phyloP scores from a whole-genome alignment of 2,329 filamentous ascomycete species.

The Xylaria sp. region DNA sequence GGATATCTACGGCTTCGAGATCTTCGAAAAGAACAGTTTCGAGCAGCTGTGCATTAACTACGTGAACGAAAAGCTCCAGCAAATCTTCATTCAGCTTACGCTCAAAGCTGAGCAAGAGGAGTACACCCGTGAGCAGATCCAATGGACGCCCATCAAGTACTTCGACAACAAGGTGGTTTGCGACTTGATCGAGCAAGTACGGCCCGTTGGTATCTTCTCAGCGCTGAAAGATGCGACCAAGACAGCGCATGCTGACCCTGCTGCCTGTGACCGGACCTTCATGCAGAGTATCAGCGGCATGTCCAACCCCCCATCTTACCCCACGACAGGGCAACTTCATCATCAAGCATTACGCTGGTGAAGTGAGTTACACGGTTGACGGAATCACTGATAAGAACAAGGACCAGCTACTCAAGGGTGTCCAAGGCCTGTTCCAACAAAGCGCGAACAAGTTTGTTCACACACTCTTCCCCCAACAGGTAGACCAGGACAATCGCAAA shows the following conservation, averaged over 20 bases:
- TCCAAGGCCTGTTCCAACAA: constrained; percentile 77
- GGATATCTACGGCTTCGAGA: constrained; percentile 99
- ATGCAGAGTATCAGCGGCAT: constrained; percentile 89
- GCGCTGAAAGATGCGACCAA: constrained; percentile 97
- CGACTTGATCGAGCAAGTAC: constrained; percentile 86
- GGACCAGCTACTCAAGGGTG: constrained; percentile 89
- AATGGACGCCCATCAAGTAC: constrained; percentile 98
- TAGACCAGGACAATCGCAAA: constrained; percentile 93
- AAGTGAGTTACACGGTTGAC: constrained; percentile 89
- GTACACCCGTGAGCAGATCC: constrained; percentile 90
- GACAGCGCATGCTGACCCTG: constrained; percentile 93
- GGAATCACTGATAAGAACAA: constrained; percentile 99
- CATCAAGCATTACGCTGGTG: constrained; percentile 97
- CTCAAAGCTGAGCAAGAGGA: constrained; percentile 97
- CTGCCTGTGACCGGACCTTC: constrained; percentile 91
- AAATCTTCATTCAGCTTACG: constrained; percentile 98
- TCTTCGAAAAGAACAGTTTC: constrained; percentile 98
- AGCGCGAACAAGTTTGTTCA: constrained; percentile 85
- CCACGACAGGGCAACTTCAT: constrained; percentile 94
- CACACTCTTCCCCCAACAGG: constrained; percentile 81
- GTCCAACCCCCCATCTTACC: constrained; percentile 83
- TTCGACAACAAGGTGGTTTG: constrained; percentile 99
- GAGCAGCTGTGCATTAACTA: constrained; percentile 99
- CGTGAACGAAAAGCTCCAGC: constrained; percentile 97
- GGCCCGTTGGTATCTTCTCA: constrained; percentile 88